A percentile compares a stretch with the other conserved stretches of the same genome.
phyloP scores from a whole-genome alignment of 192 early-diverging fungal species.

The Fimicolochytrium jonesii region DNA sequence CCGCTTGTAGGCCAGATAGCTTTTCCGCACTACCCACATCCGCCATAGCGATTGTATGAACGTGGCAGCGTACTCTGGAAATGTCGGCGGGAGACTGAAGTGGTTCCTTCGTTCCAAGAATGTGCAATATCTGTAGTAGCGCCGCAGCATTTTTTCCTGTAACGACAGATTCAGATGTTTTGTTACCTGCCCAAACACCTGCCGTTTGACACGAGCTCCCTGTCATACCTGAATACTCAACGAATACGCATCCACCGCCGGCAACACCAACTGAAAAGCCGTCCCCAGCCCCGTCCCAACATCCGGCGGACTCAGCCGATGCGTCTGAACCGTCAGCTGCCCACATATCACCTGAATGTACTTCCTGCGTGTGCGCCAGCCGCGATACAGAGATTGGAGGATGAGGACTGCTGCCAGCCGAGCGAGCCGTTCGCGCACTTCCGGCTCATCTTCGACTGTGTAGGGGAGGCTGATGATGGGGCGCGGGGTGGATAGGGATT shows the following conservation, averaged over 20 bases:
- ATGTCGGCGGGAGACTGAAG: slow-evolving; percentile 37
- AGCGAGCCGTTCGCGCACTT: slow-evolving; percentile 40
- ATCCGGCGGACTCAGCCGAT: slow-evolving; percentile 30
- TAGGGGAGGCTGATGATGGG: too few species aligned
- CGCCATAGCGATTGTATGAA: slow-evolving; percentile 48
- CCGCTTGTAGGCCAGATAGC: slow-evolving; percentile 26
- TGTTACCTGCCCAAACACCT: background rate
- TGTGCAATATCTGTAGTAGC: slow-evolving; percentile 38
- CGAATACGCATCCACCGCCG: slow-evolving; percentile 9
- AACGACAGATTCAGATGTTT: too few species aligned
- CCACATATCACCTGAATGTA: slow-evolving; percentile 36
- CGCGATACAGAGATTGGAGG: slow-evolving; percentile 40
- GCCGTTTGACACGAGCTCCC: too few species aligned
- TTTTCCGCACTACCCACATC: slow-evolving; percentile 31
- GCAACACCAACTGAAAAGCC: slow-evolving; percentile 7
- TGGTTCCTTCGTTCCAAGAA: slow-evolving; percentile 27
- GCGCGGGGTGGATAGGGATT: background rate
- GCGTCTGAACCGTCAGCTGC: slow-evolving; percentile 31
- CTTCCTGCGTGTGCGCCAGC: slow-evolving; percentile 38
- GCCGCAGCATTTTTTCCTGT: slow-evolving; percentile 46
- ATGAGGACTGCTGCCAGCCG: slow-evolving; percentile 40
- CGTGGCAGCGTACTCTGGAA: slow-evolving; percentile 48
- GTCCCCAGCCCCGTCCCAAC: background rate
- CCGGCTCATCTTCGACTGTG: slow-evolving; percentile 26
- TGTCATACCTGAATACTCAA: slow-evolving; percentile 36